A percentile compares a stretch with the other conserved stretches of the same genome.
Evolutionary conservation across 2,329 filamentous ascomycete species (phyloP).

Genomic region (Botrytis aclada): DNA sequence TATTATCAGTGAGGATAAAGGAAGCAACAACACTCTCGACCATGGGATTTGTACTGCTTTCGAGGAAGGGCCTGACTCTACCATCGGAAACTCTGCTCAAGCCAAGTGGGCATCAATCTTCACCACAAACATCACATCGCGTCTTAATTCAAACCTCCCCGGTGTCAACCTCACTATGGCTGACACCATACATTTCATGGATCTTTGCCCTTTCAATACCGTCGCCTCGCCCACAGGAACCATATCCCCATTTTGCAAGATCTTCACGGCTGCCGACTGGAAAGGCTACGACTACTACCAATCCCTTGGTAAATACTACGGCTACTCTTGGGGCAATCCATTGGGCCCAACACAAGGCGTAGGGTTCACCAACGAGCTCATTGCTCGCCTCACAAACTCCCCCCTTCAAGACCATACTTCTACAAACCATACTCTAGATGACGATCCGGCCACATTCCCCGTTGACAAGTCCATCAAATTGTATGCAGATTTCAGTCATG

Average conservation of each 20-base stretch:
- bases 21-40: conserved; percentile 77
- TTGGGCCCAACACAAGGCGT: conserved; percentile 83
- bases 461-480: conserved; percentile 54
- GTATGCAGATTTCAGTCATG: conserved; percentile 90
- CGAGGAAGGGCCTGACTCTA: conserved; percentile 54
- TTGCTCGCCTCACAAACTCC: conserved; percentile 69
- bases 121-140: conserved; percentile 61
- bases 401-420: conserved; percentile 71
- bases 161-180: conserved; percentile 61
- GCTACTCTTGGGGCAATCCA: conserved; percentile 71
- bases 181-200: conserved; percentile 75
- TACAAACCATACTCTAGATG: conserved; percentile 75
- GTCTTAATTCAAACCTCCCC: conserved; percentile 66
- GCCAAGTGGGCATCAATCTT: conserved; percentile 61
- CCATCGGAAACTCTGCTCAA: conserved; percentile 51
- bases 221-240: conserved; percentile 58
- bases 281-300: conserved; percentile 75
- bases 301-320: conserved; percentile 80
- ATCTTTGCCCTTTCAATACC: conserved; percentile 82
- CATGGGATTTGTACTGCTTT: conserved; percentile 71
- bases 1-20: conserved; percentile 64
- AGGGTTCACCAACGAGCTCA: conserved; percentile 82
- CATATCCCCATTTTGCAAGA: conserved; percentile 68
- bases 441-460: conserved; percentile 67
- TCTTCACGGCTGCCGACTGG: conserved; percentile 77